phyloP scores from a whole-genome alignment of 73 alveolate species.

The Breviolum minutum region DNA sequence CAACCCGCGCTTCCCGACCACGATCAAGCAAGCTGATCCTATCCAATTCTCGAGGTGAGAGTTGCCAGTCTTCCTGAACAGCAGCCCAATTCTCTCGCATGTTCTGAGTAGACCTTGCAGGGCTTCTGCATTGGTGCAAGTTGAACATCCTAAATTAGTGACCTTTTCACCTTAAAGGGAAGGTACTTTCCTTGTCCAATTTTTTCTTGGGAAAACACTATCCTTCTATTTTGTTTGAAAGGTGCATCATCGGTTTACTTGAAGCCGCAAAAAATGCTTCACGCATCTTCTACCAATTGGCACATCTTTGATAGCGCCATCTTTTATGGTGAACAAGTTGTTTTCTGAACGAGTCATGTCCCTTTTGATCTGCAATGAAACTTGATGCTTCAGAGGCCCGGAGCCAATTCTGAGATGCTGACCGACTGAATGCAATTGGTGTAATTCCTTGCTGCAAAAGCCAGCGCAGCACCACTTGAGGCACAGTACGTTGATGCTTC shows the following conservation, averaged over 20 bases:
- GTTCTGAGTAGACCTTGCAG: constrained; percentile 35
- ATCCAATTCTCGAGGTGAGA: constrained; percentile 29
- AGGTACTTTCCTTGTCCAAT: background rate
- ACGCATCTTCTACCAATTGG: too few relatives aligned
- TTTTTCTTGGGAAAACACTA: background rate
- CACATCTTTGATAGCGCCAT: too few relatives aligned
- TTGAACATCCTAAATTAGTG: background rate
- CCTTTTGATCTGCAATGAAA: background rate
- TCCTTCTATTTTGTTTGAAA: too few relatives aligned
- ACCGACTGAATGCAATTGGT: constrained; percentile 47
- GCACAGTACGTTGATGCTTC: constrained; percentile 2
- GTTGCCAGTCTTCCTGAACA: constrained; percentile 9
- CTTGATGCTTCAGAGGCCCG: background rate
- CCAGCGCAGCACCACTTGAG: constrained; percentile 82
- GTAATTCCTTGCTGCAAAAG: constrained; percentile 45
- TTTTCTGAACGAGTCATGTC: background rate
- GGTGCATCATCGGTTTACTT: too few relatives aligned
- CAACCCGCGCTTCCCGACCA: constrained; percentile 33
- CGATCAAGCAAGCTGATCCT: constrained; percentile 51
- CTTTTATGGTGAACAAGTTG: too few relatives aligned
- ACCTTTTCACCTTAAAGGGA: background rate
- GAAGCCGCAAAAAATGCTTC: too few relatives aligned
- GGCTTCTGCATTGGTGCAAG: background rate
- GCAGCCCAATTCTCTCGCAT: constrained; percentile 36
- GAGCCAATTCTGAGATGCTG: background rate